A percentile compares a stretch with the other conserved stretches of the same genome.
Conservation (phyloP, 805 yeast genomes). For the Saccharomyces eubayanus region DNA sequence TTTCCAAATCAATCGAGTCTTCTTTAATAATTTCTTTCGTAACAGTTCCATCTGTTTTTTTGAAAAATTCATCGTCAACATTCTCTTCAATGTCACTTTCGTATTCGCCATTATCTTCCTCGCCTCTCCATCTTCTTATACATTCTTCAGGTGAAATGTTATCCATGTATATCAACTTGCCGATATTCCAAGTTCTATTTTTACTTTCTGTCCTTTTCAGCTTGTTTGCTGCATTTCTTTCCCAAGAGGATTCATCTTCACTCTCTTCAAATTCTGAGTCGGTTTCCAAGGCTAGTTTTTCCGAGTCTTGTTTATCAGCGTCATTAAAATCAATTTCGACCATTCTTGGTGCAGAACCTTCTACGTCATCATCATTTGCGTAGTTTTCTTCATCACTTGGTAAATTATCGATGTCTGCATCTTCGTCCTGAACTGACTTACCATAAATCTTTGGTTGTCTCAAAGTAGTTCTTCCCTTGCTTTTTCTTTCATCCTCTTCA, state of each 20-base stretch:
- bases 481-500: constrained; percentile 18
- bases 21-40: constrained; percentile 6
- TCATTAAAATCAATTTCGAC: constrained; percentile 43
- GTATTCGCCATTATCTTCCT: constrained; percentile 38
- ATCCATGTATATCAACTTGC: constrained; percentile 70
- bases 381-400: constrained; percentile 39
- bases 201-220: constrained; percentile 42
- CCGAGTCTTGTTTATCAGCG: constrained; percentile 29
- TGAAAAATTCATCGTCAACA: constrained; percentile 46
- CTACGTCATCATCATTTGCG: constrained; percentile 35
- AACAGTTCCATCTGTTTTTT: constrained; percentile 36
- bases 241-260: constrained; percentile 33
- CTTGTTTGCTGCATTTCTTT: constrained; percentile 46
- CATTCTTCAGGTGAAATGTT: constrained; percentile 69
- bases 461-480: constrained; percentile 56
- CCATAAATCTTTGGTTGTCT: constrained; percentile 58
- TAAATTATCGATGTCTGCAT: constrained; percentile 39
- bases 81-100: constrained; percentile 33
- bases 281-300: constrained; percentile 39
- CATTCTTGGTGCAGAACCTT: constrained; percentile 36
- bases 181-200: constrained; percentile 65
- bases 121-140: constrained; percentile 60
- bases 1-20: constrained; percentile 23
- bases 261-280: constrained; percentile 43
- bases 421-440: constrained; percentile 39